phyloP scores from a whole-genome alignment of 371 early-diverging fungal species.

The Mucor indicus region DNA sequence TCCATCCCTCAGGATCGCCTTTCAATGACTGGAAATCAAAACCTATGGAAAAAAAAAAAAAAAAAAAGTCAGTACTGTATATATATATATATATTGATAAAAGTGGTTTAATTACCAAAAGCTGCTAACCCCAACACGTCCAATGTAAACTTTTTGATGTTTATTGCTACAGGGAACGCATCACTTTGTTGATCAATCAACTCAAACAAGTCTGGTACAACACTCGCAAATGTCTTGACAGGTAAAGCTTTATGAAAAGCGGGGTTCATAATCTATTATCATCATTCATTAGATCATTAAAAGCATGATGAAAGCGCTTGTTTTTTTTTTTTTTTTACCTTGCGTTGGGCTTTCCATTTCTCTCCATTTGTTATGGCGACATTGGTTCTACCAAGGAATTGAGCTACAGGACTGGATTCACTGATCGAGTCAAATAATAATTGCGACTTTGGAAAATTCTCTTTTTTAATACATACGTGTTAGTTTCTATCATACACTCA shows the following conservation, averaged over 20 bases:
- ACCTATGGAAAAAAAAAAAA: constrained; percentile 4
- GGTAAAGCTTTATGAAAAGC: constrained; percentile 37
- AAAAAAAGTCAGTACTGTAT: neutral
- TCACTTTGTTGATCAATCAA: constrained; percentile 20
- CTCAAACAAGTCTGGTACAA: constrained; percentile 14
- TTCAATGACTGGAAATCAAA: constrained; percentile 28
- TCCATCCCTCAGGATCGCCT: constrained; percentile 28
- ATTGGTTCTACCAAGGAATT: constrained; percentile 27
- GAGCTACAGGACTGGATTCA: constrained; percentile 5
- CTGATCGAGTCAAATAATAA: constrained; percentile 5
- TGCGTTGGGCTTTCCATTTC: constrained; percentile 35
- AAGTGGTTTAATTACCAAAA: constrained; percentile 21
- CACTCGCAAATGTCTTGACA: constrained; percentile 21
- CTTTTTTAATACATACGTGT: neutral
- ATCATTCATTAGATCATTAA: neutral
- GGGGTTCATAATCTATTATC: constrained; percentile 30
- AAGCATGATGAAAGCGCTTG: neutral
- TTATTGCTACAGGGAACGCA: neutral
- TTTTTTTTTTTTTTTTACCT: constrained; percentile 9
- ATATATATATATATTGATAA: neutral
- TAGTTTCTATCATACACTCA: too few species aligned
- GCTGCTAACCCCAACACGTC: constrained; percentile 34
- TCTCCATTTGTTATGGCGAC: constrained; percentile 33
- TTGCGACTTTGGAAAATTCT: constrained; percentile 11
- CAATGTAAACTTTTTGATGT: constrained; percentile 28